Base-by-base conservation (phyloP, 495 filamentous ascomycete genomes). In the Daldinia bambusicola region DNA sequence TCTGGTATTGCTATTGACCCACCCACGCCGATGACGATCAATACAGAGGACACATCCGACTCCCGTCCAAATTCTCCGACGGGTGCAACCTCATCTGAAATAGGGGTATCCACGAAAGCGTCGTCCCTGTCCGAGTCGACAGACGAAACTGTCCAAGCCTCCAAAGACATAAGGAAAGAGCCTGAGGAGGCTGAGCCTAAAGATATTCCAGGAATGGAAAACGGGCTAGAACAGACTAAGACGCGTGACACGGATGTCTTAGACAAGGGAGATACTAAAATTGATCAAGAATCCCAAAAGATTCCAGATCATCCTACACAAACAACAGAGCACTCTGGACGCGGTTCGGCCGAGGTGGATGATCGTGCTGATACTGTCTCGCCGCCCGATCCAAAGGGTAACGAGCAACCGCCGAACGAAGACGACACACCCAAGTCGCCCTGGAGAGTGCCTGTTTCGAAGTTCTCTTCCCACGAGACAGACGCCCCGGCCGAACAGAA, bases 101-200 rank as follows among this genome's bases (percentile, higher is more conserved):
- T 82, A 66, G 83, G 83, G 6, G 81, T 80, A 61, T 87, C 84
- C 8, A 88, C 86, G 8, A 82, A 81, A 63, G 85, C 86, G 18
- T 88, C 86, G 0, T 88, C 86, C 0, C 61, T 87, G 6, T 86
- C 85, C 14, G 85, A 86, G 63, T 84, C 82, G 20, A 85, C 84
- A 6, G 85, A 86, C 41, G 84, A 86, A 72, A 86, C 83, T 18
- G 65, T 84, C 14, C 77, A 76, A n/a, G 79, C 64, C 12, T 68
- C 70, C 12, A 73, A 75, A 67, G 66, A 73, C 40, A 62, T 50
- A 16, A 59, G 63, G 40, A 64, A 71, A 57, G 69, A 75, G 14
- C 53, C 9, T 38, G 69, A 61, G 50, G 55, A 69, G 59, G 58
- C 59, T 37, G 60, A 16, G 14, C 20, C 52, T n/a, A 64, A 40